A percentile compares a stretch with the other conserved stretches of the same genome.
Conservation (phyloP, 2,329 filamentous ascomycete species). For the Sarocladium strictum region DNA sequence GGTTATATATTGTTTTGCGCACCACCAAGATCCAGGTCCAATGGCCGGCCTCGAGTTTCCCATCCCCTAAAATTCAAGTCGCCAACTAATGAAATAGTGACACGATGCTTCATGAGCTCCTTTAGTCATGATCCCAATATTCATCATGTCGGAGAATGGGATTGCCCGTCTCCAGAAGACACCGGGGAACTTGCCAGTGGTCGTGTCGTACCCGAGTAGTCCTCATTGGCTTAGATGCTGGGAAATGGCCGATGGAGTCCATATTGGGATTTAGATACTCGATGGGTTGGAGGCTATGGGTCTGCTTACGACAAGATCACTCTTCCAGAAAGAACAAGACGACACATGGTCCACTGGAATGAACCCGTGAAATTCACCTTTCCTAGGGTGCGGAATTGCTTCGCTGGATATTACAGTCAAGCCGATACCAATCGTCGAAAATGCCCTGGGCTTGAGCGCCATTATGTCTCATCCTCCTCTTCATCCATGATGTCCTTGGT, state of each 20-base stretch:
- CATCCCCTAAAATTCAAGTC: slow-evolving; percentile 16
- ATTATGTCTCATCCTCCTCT: slow-evolving; percentile 26
- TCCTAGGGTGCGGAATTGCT: too few species aligned
- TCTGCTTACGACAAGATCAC: slow-evolving; percentile 2
- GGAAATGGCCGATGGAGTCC: slow-evolving; percentile 22
- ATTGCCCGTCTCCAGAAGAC: neutral
- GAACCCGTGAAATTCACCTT: too few species aligned
- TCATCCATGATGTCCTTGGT: slow-evolving; percentile 50
- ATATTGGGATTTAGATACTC: slow-evolving; percentile 19
- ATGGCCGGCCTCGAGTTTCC: slow-evolving; percentile 19
- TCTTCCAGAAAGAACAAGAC: neutral
- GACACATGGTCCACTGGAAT: neutral
- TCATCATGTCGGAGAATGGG: neutral
- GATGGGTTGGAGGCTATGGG: slow-evolving; percentile 18
- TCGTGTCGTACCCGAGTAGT: slow-evolving; percentile 19
- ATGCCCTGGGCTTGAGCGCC: too few species aligned
- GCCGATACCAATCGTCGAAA: too few species aligned
- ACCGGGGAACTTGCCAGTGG: slow-evolving; percentile 8
- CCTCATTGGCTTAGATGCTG: slow-evolving; percentile 21
- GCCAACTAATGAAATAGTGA: slow-evolving; percentile 15
- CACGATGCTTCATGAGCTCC: slow-evolving; percentile 12
- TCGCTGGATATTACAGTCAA: too few species aligned
- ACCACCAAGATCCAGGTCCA: slow-evolving; percentile 19
- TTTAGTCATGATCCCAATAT: slow-evolving; percentile 1
- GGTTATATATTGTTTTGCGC: slow-evolving; percentile 14